Percentiles rank a stretch among this genome's conserved stretches.
Conservation (phyloP, 306 rosid genomes). For the Sechiopsis laciniata region DNA sequence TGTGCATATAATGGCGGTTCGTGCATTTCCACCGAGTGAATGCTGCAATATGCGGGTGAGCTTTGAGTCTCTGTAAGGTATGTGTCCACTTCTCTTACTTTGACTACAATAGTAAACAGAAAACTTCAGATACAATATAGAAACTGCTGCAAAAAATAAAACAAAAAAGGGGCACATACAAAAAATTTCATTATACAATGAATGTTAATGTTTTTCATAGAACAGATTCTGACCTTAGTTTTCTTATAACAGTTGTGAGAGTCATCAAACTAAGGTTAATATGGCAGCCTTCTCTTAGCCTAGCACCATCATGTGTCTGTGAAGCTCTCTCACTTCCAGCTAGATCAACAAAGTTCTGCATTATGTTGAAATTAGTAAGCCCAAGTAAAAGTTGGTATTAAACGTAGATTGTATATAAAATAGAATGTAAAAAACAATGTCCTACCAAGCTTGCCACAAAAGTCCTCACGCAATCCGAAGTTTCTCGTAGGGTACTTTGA, state of each 20-base stretch:
- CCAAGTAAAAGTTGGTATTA: background rate
- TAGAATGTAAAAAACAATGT: background rate
- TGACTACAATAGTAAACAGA: constrained; percentile 41
- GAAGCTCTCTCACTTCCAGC: constrained; percentile 99
- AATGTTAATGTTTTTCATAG: background rate
- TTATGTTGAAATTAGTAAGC: constrained; percentile 13
- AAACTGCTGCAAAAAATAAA: background rate
- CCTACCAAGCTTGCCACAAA: constrained; percentile 94
- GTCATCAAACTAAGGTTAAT: constrained; percentile 99
- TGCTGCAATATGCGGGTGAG: constrained; percentile 97
- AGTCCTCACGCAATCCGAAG: constrained; percentile 75
- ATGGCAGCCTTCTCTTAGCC: constrained; percentile 99
- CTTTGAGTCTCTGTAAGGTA: constrained; percentile 97
- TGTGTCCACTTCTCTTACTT: constrained; percentile 88
- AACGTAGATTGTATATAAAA: background rate
- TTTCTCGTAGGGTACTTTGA: constrained; percentile 83
- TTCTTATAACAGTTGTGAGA: constrained; percentile 97
- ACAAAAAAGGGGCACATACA: too few relatives aligned
- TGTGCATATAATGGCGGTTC: constrained; percentile 95
- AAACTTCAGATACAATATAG: background rate
- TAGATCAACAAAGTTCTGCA: constrained; percentile 94
- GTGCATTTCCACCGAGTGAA: constrained; percentile 98
- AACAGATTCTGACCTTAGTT: constrained; percentile 66
- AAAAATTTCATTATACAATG: background rate
- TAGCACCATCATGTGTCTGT: constrained; percentile 93